These are phyloP conservation scores for Aspergillus steynii DNA, from an alignment of 495 filamentous ascomycete species.

Conservation along the genomic window DNA sequence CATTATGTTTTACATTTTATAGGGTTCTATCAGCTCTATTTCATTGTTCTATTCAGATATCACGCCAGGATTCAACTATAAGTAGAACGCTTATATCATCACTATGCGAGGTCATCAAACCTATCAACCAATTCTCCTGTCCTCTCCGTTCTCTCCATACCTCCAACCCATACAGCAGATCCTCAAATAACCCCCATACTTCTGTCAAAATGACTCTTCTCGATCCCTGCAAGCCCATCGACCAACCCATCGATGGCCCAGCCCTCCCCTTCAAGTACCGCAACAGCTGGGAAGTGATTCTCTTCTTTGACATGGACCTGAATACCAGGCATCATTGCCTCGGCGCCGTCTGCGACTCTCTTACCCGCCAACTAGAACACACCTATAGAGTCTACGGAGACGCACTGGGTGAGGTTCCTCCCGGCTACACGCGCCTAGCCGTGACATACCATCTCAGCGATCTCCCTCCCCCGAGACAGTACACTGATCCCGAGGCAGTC, in stretches of 20 bases:
- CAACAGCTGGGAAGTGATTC: not conserved
- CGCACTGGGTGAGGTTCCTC: not conserved
- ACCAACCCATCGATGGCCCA: not conserved
- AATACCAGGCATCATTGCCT: not conserved
- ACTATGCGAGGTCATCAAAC: too few species aligned
- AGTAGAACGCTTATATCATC: too few species aligned
- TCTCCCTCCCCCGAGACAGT: not conserved
- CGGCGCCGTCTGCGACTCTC: not conserved
- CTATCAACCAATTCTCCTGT: too few species aligned
- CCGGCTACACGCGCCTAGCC: not conserved
- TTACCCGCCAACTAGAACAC: not conserved
- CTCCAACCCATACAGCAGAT: too few species aligned
- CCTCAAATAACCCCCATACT: too few species aligned
- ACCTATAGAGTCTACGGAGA: not conserved
- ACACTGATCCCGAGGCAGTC: not conserved
- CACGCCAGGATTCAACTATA: too few species aligned
- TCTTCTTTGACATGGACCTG: not conserved
- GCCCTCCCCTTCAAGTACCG: not conserved
- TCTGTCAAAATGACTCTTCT: not conserved
- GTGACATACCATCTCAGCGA: not conserved
- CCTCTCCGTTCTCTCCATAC: too few species aligned
- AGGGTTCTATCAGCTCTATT: too few species aligned
- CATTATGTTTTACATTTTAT: too few species aligned
- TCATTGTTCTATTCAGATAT: too few species aligned
- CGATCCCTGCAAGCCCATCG: not conserved